phyloP scores from a whole-genome alignment of 73 alveolate species.

The Tetrahymena elliotti region DNA sequence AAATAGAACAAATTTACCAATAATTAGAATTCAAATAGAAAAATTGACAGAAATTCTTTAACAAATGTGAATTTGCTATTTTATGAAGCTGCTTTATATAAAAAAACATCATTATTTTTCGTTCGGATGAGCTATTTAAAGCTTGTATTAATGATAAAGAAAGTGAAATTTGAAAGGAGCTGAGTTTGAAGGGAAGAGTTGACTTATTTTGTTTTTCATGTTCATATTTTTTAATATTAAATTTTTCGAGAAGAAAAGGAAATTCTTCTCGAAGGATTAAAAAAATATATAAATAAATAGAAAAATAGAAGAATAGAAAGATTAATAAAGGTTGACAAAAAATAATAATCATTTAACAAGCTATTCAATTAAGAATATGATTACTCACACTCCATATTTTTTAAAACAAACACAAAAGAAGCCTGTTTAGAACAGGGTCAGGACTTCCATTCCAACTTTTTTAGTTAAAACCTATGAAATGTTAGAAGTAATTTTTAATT shows the following conservation, averaged over 20 bases:
- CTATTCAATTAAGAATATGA: background rate
- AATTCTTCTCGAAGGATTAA: background rate
- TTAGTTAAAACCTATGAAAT: conserved; percentile 48
- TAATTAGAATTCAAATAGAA: background rate
- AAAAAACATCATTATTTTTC: too few species aligned
- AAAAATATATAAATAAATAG: background rate
- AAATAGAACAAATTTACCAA: background rate
- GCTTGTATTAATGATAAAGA: too few species aligned
- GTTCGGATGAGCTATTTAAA: too few species aligned
- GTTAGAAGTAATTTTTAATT: conserved; percentile 14
- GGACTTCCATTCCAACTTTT: conserved; percentile 40
- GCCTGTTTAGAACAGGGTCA: background rate
- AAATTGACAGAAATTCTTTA: background rate
- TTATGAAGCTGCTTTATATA: too few species aligned
- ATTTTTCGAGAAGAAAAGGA: background rate
- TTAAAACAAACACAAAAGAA: background rate
- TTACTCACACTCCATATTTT: background rate
- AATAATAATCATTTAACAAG: background rate
- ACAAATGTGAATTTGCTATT: background rate
- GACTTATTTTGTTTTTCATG: background rate
- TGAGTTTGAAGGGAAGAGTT: background rate
- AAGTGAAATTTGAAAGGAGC: too few species aligned
- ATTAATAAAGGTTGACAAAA: background rate
- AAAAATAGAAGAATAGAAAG: background rate
- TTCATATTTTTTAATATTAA: background rate